Conservation (phyloP, 1,139 yeast species). For the Scheffersomyces cryptocercus region DNA sequence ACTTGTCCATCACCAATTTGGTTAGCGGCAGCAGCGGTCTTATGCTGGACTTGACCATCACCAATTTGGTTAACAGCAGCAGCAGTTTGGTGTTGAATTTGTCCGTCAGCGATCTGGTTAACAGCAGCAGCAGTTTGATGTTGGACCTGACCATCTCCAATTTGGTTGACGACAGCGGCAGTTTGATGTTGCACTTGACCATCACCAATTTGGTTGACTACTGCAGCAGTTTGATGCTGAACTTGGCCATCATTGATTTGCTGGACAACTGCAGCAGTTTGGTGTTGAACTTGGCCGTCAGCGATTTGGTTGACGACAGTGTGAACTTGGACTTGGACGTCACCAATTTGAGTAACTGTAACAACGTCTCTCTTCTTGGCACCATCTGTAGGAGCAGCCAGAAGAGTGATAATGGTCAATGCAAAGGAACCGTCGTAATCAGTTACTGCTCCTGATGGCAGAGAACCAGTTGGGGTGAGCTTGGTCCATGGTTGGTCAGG, state of each 20-base stretch:
- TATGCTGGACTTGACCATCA: slow-evolving; percentile 42
- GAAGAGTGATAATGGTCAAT: slow-evolving; percentile 22
- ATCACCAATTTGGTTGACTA: slow-evolving; percentile 38
- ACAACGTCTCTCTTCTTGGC: slow-evolving; percentile 19
- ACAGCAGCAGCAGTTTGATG: slow-evolving; percentile 42
- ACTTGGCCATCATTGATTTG: slow-evolving; percentile 37
- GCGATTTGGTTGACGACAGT: slow-evolving; percentile 36
- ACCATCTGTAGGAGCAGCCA: slow-evolving; percentile 2
- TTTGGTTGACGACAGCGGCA: slow-evolving; percentile 33
- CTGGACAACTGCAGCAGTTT: slow-evolving; percentile 20
- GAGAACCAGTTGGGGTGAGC: slow-evolving; percentile 29
- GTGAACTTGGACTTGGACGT: slow-evolving; percentile 16
- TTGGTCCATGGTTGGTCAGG: slow-evolving; percentile 28
- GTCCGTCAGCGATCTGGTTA: slow-evolving; percentile 58
- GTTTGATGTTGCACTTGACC: slow-evolving; percentile 55
- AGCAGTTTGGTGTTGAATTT: slow-evolving; percentile 40
- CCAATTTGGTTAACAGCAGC: slow-evolving; percentile 44
- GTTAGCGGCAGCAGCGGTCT: slow-evolving; percentile 28
- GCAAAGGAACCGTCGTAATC: slow-evolving; percentile 29
- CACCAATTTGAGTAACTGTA: slow-evolving; percentile 20
- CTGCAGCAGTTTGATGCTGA: slow-evolving; percentile 20
- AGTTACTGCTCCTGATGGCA: slow-evolving; percentile 21
- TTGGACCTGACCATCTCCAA: slow-evolving; percentile 43
- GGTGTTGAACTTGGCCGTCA: slow-evolving; percentile 44
- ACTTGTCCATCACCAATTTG: slow-evolving; percentile 37